A percentile compares a stretch with the other conserved stretches of the same genome.
phyloP scores from a whole-genome alignment of 225 moss, liverwort and hornwort genomes.

The Anthoceros angustus region DNA sequence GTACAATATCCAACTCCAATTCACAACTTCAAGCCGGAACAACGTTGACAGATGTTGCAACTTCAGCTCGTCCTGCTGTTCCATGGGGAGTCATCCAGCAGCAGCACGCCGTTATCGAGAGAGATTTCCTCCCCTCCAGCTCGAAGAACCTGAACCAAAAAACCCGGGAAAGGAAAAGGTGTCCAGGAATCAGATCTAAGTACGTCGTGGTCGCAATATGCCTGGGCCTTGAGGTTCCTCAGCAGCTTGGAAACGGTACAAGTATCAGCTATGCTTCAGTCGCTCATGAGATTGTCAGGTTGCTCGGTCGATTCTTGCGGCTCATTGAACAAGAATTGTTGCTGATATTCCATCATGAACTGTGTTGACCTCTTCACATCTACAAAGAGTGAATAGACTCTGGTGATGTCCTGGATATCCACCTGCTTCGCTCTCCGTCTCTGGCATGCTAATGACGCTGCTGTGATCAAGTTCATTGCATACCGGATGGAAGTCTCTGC shows the following conservation, averaged over 20 bases:
- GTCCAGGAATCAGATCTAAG: no score
- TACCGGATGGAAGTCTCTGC: background rate
- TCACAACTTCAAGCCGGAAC: no score
- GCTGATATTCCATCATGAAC: conserved; percentile 1
- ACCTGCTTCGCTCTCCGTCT: background rate
- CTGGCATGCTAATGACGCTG: background rate
- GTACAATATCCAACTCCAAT: no score
- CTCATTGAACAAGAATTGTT: conserved; percentile 4
- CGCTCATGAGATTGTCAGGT: background rate
- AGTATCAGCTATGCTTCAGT: background rate
- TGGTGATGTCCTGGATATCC: conserved; percentile 2
- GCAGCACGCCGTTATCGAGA: no score
- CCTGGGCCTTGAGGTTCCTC: background rate
- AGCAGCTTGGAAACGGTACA: background rate
- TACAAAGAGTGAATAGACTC: conserved; percentile 1
- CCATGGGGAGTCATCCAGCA: no score
- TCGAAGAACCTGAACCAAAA: no score
- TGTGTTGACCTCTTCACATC: conserved; percentile 3
- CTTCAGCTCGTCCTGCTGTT: no score
- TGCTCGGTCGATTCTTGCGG: background rate
- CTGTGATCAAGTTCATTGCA: conserved; percentile 4
- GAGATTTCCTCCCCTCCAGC: no score
- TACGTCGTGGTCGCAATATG: background rate
- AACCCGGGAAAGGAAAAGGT: no score
- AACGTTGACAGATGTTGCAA: no score